These are phyloP conservation scores for Ophiostoma ulmi DNA, from an alignment of 2,329 filamentous ascomycete genomes.

Conservation along the genomic window DNA sequence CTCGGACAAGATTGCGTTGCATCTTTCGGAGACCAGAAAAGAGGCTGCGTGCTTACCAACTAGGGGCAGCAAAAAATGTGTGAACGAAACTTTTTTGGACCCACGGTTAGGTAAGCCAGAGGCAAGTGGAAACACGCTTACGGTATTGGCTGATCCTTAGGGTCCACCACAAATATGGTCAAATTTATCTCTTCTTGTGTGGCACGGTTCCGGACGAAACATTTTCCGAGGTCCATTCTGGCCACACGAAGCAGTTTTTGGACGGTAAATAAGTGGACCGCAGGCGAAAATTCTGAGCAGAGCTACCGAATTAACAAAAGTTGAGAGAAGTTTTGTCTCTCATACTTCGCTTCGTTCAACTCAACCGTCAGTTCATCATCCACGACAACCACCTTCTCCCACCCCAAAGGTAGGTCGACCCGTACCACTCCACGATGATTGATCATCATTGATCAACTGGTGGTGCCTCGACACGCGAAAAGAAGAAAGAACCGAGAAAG, in stretches of 20 bases:
- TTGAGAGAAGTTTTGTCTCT: constrained; percentile 13
- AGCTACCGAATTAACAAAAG: constrained; percentile 19
- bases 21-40: constrained; percentile 17
- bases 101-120: constrained; percentile 18
- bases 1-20: constrained; percentile 18
- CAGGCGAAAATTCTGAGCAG: constrained; percentile 1
- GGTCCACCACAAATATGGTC: constrained; percentile 25
- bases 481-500: constrained; percentile 21
- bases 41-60: not conserved
- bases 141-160: constrained; percentile 22
- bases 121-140: not conserved
- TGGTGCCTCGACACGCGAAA: constrained; percentile 28
- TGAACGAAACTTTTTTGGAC: constrained; percentile 22
- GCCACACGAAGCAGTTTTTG: constrained; percentile 26
- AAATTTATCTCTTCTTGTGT: not conserved
- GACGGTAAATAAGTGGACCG: not conserved
- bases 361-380: constrained; percentile 11
- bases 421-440: constrained; percentile 29
- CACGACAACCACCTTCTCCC: constrained; percentile 22
- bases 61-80: constrained; percentile 23
- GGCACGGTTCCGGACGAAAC: constrained; percentile 19
- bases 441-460: constrained; percentile 19
- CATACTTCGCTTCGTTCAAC: constrained; percentile 3
- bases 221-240: constrained; percentile 23
- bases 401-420: constrained; percentile 23